phyloP scores from a whole-genome alignment of 345 rosid species.

The Hypericum androsaemum region DNA sequence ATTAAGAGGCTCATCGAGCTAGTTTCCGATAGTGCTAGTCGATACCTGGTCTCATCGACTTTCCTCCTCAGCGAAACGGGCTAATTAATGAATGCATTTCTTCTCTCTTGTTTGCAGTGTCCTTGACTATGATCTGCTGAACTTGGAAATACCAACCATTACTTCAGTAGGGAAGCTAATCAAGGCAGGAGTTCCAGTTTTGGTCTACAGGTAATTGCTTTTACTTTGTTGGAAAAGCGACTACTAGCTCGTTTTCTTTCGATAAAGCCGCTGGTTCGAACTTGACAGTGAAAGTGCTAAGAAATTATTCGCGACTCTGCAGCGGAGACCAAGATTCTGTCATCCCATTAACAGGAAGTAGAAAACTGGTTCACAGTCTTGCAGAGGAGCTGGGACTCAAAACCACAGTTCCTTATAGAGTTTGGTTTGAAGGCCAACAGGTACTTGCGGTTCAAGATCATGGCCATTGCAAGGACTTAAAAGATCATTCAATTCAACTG shows the following conservation, averaged over 20 bases:
- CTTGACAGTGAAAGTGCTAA: too few species aligned
- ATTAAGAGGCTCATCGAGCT: not conserved
- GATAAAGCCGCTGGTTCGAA: too few species aligned
- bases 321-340: constrained; percentile 5
- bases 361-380: not conserved
- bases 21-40: not conserved
- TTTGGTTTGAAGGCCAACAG: constrained; percentile 1
- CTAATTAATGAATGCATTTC: constrained; percentile 1
- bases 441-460: not conserved
- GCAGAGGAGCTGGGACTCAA: constrained; percentile 1
- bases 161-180: constrained; percentile 47
- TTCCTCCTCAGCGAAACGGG: too few species aligned
- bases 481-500: too few species aligned
- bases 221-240: too few species aligned
- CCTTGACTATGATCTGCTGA: constrained; percentile 67
- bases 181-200: constrained; percentile 63
- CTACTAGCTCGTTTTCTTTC: not conserved
- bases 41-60: too few species aligned
- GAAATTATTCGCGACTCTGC: not conserved
- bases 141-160: constrained; percentile 76
- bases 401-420: not conserved
- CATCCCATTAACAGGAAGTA: not conserved
- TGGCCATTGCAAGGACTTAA: too few species aligned
- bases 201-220: constrained; percentile 75
- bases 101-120: constrained; percentile 32